Evolutionary conservation across 495 filamentous ascomycete species (phyloP).

Genomic region (Penicillium taxi): DNA sequence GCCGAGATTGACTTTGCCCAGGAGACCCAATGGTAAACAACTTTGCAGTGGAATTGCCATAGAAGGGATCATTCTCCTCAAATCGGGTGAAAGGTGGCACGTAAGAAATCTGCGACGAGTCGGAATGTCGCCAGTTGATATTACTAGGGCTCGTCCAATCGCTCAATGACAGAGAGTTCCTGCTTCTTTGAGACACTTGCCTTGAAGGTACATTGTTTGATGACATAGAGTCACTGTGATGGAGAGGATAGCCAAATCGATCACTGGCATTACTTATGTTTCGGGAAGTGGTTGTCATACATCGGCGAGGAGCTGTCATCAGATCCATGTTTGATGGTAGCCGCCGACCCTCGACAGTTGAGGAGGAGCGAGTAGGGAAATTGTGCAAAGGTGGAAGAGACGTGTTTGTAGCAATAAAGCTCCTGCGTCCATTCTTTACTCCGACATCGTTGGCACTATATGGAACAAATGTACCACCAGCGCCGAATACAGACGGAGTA

Average conservation of each 20-base stretch:
- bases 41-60: slow-evolving; percentile 14
- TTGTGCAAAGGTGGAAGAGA: slow-evolving; percentile 22
- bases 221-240: slow-evolving; percentile 32
- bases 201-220: slow-evolving; percentile 17
- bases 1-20: no score
- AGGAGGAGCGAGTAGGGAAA: slow-evolving; percentile 26
- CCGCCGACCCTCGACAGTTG: slow-evolving; percentile 18
- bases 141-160: slow-evolving; percentile 4
- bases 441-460: slow-evolving; percentile 42
- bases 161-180: slow-evolving; percentile 5
- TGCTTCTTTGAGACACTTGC: slow-evolving; percentile 16
- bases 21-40: slow-evolving; percentile 17
- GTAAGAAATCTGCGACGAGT: slow-evolving; percentile 14
- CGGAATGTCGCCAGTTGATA: slow-evolving; percentile 9
- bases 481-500: slow-evolving; percentile 27
- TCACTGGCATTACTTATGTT: slow-evolving; percentile 21
- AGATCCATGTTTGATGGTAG: slow-evolving; percentile 13
- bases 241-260: slow-evolving; percentile 16
- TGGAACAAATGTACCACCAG: slow-evolving; percentile 33
- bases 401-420: slow-evolving; percentile 16
- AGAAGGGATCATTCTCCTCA: slow-evolving; percentile 29
- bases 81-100: slow-evolving; percentile 24
- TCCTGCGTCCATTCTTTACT: slow-evolving; percentile 27
- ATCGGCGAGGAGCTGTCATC: slow-evolving; percentile 29
- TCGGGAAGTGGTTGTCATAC: slow-evolving; percentile 28